These are phyloP conservation scores for Trematosphaeria pertusa DNA, from an alignment of 2,329 filamentous ascomycete genomes.

Conservation along the genomic window DNA sequence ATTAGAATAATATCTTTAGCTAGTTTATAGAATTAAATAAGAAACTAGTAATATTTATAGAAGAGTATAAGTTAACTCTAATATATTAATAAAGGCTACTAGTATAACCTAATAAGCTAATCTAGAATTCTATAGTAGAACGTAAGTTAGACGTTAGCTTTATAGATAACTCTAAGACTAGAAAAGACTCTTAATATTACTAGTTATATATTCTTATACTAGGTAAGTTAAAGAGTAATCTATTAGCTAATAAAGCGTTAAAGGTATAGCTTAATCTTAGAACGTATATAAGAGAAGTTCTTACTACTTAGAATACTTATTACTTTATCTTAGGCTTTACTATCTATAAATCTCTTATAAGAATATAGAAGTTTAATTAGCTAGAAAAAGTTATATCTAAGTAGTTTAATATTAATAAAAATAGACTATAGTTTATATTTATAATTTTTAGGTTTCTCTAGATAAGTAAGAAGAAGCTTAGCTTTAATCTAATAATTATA, in stretches of 20 bases:
- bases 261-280: constrained; percentile 46
- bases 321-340: constrained; percentile 58
- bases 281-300: too few species aligned
- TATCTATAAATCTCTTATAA: constrained; percentile 54
- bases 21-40: too few species aligned
- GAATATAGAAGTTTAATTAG: too few species aligned
- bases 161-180: too few species aligned
- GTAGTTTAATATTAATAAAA: constrained; percentile 55
- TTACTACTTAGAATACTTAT: constrained; percentile 37
- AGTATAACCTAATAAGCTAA: constrained; percentile 19
- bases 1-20: too few species aligned
- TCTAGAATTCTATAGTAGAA: constrained; percentile 31
- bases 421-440: constrained; percentile 51
- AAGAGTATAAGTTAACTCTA: constrained; percentile 5
- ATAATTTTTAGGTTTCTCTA: constrained; percentile 53
- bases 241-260: constrained; percentile 47
- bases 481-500: constrained; percentile 55
- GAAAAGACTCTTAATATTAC: too few species aligned
- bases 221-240: too few species aligned
- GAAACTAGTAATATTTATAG: constrained; percentile 4
- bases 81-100: constrained; percentile 2
- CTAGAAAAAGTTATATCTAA: constrained; percentile 55
- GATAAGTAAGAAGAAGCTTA: constrained; percentile 51
- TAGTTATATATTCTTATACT: too few species aligned
- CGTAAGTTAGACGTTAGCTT: too few species aligned